Evolutionary conservation across 148 eudicot species (phyloP).

Genomic region (Rhododendron mucronatum): DNA sequence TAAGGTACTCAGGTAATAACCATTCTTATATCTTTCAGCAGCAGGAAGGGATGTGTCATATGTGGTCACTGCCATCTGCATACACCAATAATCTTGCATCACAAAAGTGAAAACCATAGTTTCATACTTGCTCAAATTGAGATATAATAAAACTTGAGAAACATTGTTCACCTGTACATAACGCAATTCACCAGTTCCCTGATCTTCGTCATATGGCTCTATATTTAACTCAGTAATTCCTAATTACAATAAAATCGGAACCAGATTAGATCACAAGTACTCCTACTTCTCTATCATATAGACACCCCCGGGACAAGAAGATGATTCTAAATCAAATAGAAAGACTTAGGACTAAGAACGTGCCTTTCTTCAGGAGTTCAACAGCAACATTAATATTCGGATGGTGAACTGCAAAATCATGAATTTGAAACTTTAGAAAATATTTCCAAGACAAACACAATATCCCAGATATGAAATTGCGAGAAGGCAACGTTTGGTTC

Average conservation of each 20-base stretch:
- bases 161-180: conserved; percentile 68
- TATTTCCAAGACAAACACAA: not conserved
- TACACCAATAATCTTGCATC: conserved; percentile 10
- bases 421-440: conserved; percentile 6
- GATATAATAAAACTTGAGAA: not conserved
- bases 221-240: conserved; percentile 68
- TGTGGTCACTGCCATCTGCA: conserved; percentile 97
- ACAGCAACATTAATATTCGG: conserved; percentile 86
- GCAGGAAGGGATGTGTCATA: conserved; percentile 73
- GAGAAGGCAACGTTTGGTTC: not conserved
- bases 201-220: conserved; percentile 86
- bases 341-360: conserved; percentile 5
- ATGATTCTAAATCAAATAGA: not conserved
- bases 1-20: conserved; percentile 28
- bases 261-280: not conserved
- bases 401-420: conserved; percentile 74
- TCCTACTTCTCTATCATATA: not conserved
- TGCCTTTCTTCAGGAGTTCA: conserved; percentile 71
- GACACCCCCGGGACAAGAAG: not conserved
- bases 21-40: conserved; percentile 78
- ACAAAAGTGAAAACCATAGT: not conserved
- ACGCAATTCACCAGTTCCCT: conserved; percentile 80
- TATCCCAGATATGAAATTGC: not conserved
- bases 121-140: not conserved
- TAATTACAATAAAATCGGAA: conserved; percentile 11